Percentiles rank a stretch among this genome's conserved stretches.
phyloP scores from a whole-genome alignment of 2,329 filamentous ascomycete species.

The Fusarium sp. region DNA sequence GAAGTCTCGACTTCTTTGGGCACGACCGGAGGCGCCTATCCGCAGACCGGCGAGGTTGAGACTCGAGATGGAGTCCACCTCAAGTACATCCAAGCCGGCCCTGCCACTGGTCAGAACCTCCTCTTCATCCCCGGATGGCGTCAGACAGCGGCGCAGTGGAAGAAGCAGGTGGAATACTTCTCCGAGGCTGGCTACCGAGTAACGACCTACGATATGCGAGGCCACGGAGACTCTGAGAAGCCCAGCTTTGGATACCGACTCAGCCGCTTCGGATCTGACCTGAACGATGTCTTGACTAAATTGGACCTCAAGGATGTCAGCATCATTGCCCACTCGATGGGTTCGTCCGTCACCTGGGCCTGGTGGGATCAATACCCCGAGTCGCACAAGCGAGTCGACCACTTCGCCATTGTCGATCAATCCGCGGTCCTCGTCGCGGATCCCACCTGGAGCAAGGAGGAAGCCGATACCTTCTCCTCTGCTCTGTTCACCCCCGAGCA shows the following conservation, averaged over 20 bases:
- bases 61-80: conserved; percentile 50
- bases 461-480: conserved; percentile 32
- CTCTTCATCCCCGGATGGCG: conserved; percentile 54
- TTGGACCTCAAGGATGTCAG: conserved; percentile 51
- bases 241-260: conserved; percentile 51
- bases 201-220: conserved; percentile 53
- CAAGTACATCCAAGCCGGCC: conserved; percentile 48
- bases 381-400: conserved; percentile 40
- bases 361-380: conserved; percentile 52
- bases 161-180: conserved; percentile 51
- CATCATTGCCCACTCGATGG: conserved; percentile 56
- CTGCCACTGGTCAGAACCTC: conserved; percentile 43
- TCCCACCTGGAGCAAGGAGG: conserved; percentile 48
- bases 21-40: background rate
- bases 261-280: conserved; percentile 49
- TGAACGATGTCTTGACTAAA: conserved; percentile 46
- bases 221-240: conserved; percentile 55
- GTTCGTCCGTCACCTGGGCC: conserved; percentile 52
- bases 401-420: conserved; percentile 53
- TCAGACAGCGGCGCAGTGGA: conserved; percentile 52
- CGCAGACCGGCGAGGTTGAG: conserved; percentile 11
- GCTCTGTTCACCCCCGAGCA: conserved; percentile 41
- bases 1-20: background rate
- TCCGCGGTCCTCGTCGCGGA: conserved; percentile 44
- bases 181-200: conserved; percentile 46